Base-by-base conservation (phyloP, 1,284 basidiomycete species). In the Apiotrichum porosum region DNA sequence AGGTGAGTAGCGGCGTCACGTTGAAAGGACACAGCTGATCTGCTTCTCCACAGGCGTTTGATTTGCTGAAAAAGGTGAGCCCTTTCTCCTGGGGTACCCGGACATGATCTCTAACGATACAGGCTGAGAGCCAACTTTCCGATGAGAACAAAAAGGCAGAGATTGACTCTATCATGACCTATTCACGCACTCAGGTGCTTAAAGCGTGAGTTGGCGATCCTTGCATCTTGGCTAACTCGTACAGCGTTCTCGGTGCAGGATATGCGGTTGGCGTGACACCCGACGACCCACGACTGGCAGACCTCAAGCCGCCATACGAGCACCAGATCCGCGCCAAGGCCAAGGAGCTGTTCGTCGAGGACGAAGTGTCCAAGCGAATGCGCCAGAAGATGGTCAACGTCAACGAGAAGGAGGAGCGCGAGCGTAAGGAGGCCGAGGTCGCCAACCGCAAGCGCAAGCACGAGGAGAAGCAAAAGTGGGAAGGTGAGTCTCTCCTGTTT, bases 291-390 rank as follows among this genome's bases (percentile, higher is more conserved):
- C 62, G 70, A 28, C 47, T 77, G 9, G 47, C 53, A 3, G 63
- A 69, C 31, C 63, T 79, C n/a, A 65, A 58, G 13, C 74, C 75
- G 1, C 60, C 72, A 1, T 68, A 72, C 24, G 74, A 78, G 50
- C 60, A 65, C 17, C 75, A 76, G 39, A 66, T 80, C 28, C 63
- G 75, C 45, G 58, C 60, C 18, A 76, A 76, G 49, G 75, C 76
- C 5, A 76, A 77, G 56, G 76, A 79, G 53, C 65, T 80, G 18
- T 65, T 80, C 54, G 71, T 80, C n/a, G 78, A 80, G 52, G 79
- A 80, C 40, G 78, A 79, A 61, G 60, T 80, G 24, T 66, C 75
- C n/a, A 61, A 73, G 49, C 53, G 77, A 47, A 61, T 35, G 17
- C 47, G 47, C 42, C 17, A 47, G n/a, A 42, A 76, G 71, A 48